A percentile compares a stretch with the other conserved stretches of the same genome.
phyloP scores from a whole-genome alignment of 1,139 yeast genomes.

The Kodamaea derodonti region DNA sequence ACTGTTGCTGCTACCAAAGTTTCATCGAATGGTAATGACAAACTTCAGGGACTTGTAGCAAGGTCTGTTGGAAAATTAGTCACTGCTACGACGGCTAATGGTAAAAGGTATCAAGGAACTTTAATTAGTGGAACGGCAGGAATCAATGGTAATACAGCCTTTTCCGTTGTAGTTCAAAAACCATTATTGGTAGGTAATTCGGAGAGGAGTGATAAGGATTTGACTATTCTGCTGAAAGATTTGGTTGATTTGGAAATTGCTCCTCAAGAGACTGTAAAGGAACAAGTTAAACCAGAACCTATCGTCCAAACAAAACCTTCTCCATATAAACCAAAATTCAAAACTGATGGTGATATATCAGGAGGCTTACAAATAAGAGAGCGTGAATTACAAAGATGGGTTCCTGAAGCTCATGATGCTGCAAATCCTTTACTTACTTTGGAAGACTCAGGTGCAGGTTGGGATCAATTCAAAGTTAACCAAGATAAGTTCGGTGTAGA shows the following conservation, averaged over 20 bases:
- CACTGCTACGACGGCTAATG: constrained; percentile 59
- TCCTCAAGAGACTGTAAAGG: constrained; percentile 35
- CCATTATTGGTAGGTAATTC: constrained; percentile 34
- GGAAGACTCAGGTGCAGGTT: constrained; percentile 42
- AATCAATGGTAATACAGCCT: constrained; percentile 19
- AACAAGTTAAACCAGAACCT: constrained; percentile 7
- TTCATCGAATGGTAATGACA: neutral
- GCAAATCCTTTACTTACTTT: constrained; percentile 32
- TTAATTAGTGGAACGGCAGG: constrained; percentile 34
- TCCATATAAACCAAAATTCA: constrained; percentile 43
- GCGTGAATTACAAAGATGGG: constrained; percentile 82
- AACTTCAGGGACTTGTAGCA: constrained; percentile 16
- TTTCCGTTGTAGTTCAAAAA: constrained; percentile 49
- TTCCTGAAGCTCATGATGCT: constrained; percentile 53
- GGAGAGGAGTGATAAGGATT: constrained; percentile 30
- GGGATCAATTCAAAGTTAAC: constrained; percentile 96
- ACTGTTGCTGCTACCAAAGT: constrained; percentile 1
- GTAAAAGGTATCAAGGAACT: constrained; percentile 58
- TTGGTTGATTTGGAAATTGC: constrained; percentile 56
- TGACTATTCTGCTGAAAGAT: constrained; percentile 57
- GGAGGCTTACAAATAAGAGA: constrained; percentile 44
- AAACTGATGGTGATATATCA: constrained; percentile 84
- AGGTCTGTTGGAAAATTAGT: constrained; percentile 56
- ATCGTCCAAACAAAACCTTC: neutral
- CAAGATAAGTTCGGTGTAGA: constrained; percentile 84